Evolutionary conservation across 495 filamentous ascomycete species (phyloP), one percentile per base, ranked within the genome.

Genomic region (Penicillium roqueforti): DNA sequence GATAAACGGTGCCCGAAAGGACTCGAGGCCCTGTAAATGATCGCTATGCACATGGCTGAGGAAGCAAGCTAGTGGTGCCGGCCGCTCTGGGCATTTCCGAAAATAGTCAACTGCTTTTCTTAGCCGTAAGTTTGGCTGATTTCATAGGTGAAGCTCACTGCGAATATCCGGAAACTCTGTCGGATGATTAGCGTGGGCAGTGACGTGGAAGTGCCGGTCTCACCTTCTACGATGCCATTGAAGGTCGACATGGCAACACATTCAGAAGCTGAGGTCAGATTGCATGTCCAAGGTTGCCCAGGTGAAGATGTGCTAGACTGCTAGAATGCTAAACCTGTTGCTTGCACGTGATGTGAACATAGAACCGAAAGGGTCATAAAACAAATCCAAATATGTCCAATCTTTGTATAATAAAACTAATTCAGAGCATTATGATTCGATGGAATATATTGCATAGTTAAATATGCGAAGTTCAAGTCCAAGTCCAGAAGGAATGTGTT

Each of bases 11-110:
- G 86, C 78, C 31, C 81, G 80, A 45, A 87, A 77, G 45, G 76
- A 84, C 62, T 96, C 92, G 25, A 97, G 78, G 1, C 92, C 92
- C 52, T 80, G 80, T 6, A 96, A 79, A 69, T 97, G 92, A 57
- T 97, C 92, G 52, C 86, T 95, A 66, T 97, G 92, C 10, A 95
- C 85, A 80, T 97, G 92, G 63, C 87, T 92, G 36, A 97, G 77
- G 64, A 97, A 96, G 65, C 88, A 96, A 14, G 88, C 91, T 39
- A 95, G 65, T 2, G 92, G 88, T 26, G 87, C 77, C 25, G 68
- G 76, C 16, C 67, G 69, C 1, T 74, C 77, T 18, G 73, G 76
- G 19, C 72, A 71, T 16, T 73, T 73, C 14, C 91, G 83, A 63
- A 96, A 97, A 71, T 87, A 91, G 67, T 97, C 92, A 53, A 96